Base-by-base conservation (phyloP, 345 rosid genomes). In the Jatropha curcas region DNA sequence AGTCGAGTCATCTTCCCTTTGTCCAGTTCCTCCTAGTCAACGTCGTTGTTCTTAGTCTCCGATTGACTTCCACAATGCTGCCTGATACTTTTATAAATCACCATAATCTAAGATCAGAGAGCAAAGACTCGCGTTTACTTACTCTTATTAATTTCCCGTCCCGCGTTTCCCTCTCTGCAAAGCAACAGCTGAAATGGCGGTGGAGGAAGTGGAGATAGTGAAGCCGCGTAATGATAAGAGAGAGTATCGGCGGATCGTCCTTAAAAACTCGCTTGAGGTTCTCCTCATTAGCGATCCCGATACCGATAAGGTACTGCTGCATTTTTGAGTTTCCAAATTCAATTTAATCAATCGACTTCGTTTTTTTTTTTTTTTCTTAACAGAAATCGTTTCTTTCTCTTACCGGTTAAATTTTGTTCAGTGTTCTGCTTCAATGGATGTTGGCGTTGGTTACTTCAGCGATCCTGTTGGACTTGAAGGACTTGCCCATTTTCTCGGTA, bases 381-480 rank as follows among this genome's bases (percentile, higher is more conserved):
- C 39, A 35, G 4, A 35, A 35, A 35, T 22, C 45, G n/a, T n/a
- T n/a, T n/a, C n/a, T n/a, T n/a, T n/a, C n/a, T n/a, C n/a, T n/a
- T n/a, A n/a, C n/a, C n/a, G n/a, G n/a, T n/a, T n/a, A n/a, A n/a
- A n/a, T n/a, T n/a, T n/a, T n/a, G n/a, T 46, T 65, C 81, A 94
- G 98, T 92, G 97, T 78, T 93, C 97, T 74, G 97, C 97, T 76
- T 88, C 93, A 31, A 94, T 94, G 98, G 67, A 84, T 72, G 98
- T 94, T 60, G 69, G 86, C 63, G 89, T 94, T 37, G 98, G 98
- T 68, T 77, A 86, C 53, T 92, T 88, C 82, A 80, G 88, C 61
- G 93, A 94, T 81, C 97, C 98, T 2, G 85, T 45, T 60, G 97
- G 97, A 55, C 86, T 94, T 10, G 97, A 90, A 76, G 98, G 98